A percentile compares a stretch with the other conserved stretches of the same genome.
Conservation (phyloP, 371 early-diverging fungal species). For the Scutellospora calospora region DNA sequence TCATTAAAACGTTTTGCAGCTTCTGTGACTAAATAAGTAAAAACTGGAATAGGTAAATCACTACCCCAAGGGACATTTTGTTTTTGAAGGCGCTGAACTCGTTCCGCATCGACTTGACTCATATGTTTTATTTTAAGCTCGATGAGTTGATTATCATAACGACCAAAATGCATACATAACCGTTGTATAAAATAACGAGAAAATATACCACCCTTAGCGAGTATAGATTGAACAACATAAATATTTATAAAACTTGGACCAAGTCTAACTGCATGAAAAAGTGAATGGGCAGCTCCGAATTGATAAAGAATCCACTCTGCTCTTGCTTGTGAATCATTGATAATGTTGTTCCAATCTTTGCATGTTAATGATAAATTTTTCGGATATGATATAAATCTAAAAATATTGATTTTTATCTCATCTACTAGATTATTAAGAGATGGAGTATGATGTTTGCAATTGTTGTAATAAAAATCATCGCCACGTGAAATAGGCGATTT, state of each 20-base stretch:
- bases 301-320: conserved; percentile 2
- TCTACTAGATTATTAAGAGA: no score
- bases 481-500: no score
- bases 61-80: not conserved
- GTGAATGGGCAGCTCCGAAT: not conserved
- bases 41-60: not conserved
- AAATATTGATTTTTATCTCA: not conserved
- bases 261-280: conserved; percentile 32
- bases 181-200: conserved; percentile 39
- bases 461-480: no score
- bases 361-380: not conserved
- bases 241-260: not conserved
- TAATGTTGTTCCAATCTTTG: not conserved
- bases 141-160: not conserved
- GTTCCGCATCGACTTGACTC: not conserved
- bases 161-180: conserved; percentile 26
- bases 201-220: not conserved
- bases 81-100: not conserved
- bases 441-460: no score
- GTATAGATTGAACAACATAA: not conserved
- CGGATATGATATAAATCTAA: not conserved
- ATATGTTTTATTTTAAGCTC: not conserved
- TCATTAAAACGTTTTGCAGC: not conserved
- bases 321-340: not conserved
- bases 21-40: not conserved